Evolutionary conservation across 768 basidiomycete species (phyloP).

Genomic region (Mrakia blollopis): DNA sequence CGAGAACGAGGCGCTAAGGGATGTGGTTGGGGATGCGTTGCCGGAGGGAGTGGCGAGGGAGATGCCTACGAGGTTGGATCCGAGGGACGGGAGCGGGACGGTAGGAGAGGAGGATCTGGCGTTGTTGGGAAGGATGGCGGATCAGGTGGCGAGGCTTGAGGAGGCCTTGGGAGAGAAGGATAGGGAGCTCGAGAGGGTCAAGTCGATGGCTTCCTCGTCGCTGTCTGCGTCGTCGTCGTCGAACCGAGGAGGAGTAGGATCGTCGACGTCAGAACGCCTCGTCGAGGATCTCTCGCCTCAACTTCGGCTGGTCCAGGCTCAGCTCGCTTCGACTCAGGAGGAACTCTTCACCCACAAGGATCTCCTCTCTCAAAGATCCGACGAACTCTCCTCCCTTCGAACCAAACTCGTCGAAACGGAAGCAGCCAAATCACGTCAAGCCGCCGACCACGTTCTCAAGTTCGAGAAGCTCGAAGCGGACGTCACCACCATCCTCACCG

Average conservation of each 20-base stretch:
- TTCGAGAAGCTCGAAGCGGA: constrained; percentile 53
- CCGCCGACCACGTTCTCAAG: constrained; percentile 18
- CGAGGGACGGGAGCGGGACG: neutral
- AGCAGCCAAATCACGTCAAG: constrained; percentile 17
- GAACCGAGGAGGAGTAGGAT: neutral
- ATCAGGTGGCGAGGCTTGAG: neutral
- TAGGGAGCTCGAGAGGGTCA: constrained; percentile 4
- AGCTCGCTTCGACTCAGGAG: neutral
- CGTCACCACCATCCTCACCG: constrained; percentile 51
- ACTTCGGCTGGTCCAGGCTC: neutral
- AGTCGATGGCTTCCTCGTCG: neutral
- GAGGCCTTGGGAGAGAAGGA: neutral
- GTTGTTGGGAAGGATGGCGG: constrained; percentile 9
- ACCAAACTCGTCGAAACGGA: neutral
- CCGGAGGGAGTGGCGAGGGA: neutral
- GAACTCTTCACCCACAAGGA: neutral
- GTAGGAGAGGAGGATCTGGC: constrained; percentile 7
- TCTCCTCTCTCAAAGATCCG: neutral
- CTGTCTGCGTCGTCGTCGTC: neutral
- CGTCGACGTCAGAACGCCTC: neutral
- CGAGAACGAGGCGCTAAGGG: constrained; percentile 62
- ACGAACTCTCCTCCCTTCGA: neutral
- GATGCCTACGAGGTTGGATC: neutral
- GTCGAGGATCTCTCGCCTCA: constrained; percentile 10
- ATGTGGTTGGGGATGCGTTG: neutral